Evolutionary conservation across 768 basidiomycete species (phyloP).

Genomic region (Paxillus involutus): DNA sequence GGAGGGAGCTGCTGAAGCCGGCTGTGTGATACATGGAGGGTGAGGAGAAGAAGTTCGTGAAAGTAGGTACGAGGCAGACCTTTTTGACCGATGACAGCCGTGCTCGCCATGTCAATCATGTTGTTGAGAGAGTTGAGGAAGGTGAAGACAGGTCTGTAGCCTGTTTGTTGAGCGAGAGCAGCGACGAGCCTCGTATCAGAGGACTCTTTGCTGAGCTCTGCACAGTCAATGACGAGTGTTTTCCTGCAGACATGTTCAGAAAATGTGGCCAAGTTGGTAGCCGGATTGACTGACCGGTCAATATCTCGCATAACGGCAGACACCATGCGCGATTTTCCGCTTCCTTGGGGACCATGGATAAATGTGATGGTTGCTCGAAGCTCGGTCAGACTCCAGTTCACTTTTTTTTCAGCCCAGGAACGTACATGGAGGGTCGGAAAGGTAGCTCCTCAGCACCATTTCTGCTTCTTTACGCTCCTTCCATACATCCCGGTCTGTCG

Average conservation of each 20-base stretch:
- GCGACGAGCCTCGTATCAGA: constrained; percentile 70
- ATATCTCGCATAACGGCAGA: constrained; percentile 49
- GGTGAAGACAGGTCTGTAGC: constrained; percentile 88
- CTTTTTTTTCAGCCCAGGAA: neutral
- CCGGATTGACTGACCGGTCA: constrained; percentile 41
- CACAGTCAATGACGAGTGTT: constrained; percentile 81
- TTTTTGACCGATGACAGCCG: constrained; percentile 96
- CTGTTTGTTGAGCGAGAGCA: constrained; percentile 76
- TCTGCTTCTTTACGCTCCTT: constrained; percentile 83
- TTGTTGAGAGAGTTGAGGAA: constrained; percentile 79
- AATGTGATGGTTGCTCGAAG: constrained; percentile 69
- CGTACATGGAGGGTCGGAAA: constrained; percentile 76
- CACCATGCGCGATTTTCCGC: constrained; percentile 71
- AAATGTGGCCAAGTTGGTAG: neutral
- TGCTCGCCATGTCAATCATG: constrained; percentile 87
- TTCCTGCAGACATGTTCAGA: constrained; percentile 43
- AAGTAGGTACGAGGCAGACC: constrained; percentile 37
- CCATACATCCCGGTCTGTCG: constrained; percentile 57
- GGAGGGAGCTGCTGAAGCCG: constrained; percentile 75
- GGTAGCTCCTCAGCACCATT: constrained; percentile 62
- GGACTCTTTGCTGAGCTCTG: constrained; percentile 62
- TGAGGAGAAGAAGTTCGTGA: neutral
- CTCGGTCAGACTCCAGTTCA: constrained; percentile 4
- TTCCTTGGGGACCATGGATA: constrained; percentile 81
- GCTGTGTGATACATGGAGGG: constrained; percentile 43